Percentiles rank a stretch among this genome's conserved stretches.
phyloP scores from a whole-genome alignment of 257 asterid species.

The Solanum clarkiae region DNA sequence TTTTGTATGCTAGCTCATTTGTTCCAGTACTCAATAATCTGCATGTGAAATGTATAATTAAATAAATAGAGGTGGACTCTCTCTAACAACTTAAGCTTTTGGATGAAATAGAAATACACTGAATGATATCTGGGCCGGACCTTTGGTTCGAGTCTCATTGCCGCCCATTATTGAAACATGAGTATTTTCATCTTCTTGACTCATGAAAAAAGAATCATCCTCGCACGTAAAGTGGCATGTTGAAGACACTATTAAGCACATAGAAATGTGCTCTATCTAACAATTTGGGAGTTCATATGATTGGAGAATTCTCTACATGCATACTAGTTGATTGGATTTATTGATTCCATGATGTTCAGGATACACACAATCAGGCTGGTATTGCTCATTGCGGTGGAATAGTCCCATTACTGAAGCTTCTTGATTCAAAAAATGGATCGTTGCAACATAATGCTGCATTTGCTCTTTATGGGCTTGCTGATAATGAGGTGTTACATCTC shows the following conservation, averaged over 20 bases:
- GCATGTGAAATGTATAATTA: background rate
- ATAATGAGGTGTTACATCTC: slow-evolving; percentile 60
- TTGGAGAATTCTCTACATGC: background rate
- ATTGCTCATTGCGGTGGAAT: slow-evolving; percentile 94
- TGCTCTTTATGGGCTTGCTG: slow-evolving; percentile 99
- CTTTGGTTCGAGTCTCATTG: background rate
- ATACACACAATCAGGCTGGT: slow-evolving; percentile 96
- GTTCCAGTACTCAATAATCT: background rate
- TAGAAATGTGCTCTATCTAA: background rate
- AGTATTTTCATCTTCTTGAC: background rate
- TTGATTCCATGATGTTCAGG: slow-evolving; percentile 29
- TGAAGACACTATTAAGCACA: background rate
- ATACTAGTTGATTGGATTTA: background rate
- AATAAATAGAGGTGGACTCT: background rate
- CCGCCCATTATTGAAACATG: background rate
- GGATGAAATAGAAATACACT: background rate
- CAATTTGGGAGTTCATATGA: background rate
- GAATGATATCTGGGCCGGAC: background rate
- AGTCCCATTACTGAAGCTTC: slow-evolving; percentile 73
- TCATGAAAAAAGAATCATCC: background rate
- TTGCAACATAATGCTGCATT: slow-evolving; percentile 97
- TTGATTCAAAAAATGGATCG: slow-evolving; percentile 89
- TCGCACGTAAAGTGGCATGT: background rate
- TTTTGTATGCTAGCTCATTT: background rate
- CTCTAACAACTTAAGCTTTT: background rate